phyloP scores from a whole-genome alignment of 352 stramenopile species.

The Blastocystis sp. region DNA sequence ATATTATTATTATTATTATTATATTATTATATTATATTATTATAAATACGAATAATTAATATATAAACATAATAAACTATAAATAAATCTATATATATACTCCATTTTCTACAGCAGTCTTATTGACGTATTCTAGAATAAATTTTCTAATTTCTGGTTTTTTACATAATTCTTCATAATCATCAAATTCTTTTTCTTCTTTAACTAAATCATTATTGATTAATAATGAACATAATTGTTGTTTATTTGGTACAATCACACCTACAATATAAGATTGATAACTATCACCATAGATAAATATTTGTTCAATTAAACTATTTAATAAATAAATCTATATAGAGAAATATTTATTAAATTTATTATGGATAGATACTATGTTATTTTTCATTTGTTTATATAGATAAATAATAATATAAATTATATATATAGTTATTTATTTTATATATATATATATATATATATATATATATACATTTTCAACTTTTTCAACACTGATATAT shows the following conservation, averaged over 20 bases:
- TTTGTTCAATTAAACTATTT: constrained; percentile 48
- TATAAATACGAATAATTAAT: no score
- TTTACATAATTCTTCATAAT: constrained; percentile 1
- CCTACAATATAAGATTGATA: constrained; percentile 53
- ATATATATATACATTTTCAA: constrained; percentile 47
- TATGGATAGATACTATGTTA: no score
- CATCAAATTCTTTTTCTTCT: not conserved
- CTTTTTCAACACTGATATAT: constrained; percentile 58
- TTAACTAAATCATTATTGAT: not conserved
- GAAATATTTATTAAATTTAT: no score
- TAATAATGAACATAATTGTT: constrained; percentile 2
- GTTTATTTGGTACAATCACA: constrained; percentile 47
- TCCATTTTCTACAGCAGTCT: constrained; percentile 22
- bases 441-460: no score
- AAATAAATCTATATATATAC: no score
- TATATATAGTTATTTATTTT: no score
- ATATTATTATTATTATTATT: no score
- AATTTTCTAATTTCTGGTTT: constrained; percentile 11
- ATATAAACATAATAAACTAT: no score
- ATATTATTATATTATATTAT: no score
- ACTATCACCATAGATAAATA: constrained; percentile 59
- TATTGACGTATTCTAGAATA: constrained; percentile 15
- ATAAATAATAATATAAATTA: no score
- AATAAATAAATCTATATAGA: constrained; percentile 57
- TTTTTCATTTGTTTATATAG: no score